These are phyloP conservation scores for Penium margaritaceum DNA, from an alignment of 139 green algal species.

Conservation along the genomic window DNA sequence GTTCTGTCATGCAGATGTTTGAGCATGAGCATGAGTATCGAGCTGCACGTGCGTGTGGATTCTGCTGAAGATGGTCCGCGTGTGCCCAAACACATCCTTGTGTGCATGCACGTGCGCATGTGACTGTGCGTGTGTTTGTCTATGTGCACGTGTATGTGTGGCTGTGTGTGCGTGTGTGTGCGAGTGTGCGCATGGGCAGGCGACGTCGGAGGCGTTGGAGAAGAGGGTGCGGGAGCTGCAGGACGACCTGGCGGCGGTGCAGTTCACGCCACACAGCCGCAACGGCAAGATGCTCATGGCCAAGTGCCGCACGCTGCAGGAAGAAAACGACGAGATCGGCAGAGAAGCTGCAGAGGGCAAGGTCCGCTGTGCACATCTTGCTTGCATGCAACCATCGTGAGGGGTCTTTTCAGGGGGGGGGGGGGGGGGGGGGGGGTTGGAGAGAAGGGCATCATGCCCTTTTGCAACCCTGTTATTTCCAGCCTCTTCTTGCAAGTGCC, in stretches of 20 bases:
- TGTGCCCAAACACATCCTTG: not conserved
- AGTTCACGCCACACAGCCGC: conserved; percentile 67
- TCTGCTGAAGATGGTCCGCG: not conserved
- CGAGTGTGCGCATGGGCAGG: conserved; percentile 11
- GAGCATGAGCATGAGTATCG: not conserved
- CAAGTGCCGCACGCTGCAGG: conserved; percentile 67
- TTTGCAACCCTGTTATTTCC: no score
- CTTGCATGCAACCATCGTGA: not conserved
- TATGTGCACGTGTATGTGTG: not conserved
- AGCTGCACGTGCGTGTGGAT: not conserved
- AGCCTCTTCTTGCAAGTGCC: no score
- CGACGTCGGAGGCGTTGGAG: conserved; percentile 54
- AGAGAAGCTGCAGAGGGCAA: conserved; percentile 64
- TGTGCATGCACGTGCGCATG: not conserved
- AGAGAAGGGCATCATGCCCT: no score
- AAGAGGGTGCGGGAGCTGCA: conserved; percentile 54
- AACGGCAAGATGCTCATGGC: conserved; percentile 68
- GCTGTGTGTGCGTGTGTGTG: not conserved
- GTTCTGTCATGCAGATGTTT: no score
- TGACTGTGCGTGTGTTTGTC: no score
- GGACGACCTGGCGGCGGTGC: conserved; percentile 62
- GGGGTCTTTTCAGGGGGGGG: no score
- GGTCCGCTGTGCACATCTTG: conserved; percentile 22
- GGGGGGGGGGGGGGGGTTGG: no score
- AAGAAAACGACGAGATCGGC: conserved; percentile 75